Base-by-base conservation (phyloP, 148 eudicot genomes). In the Rhododendron ovatum region DNA sequence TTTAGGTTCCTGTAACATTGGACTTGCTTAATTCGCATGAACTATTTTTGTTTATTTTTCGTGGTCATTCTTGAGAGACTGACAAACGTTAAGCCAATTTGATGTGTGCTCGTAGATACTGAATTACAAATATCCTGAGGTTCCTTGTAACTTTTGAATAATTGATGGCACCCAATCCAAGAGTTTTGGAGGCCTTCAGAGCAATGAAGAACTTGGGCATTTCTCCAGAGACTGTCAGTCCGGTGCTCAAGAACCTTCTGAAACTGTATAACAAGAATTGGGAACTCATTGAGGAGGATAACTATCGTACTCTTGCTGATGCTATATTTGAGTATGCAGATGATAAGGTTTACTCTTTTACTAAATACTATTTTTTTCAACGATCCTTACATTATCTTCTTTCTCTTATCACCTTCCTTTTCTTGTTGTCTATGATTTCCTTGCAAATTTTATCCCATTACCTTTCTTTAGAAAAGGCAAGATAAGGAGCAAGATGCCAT, bases 291-390 rank as follows among this genome's bases (percentile, higher is more conserved):
- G 84, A 82, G 22, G 84, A 82, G 48, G 84, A 82, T 59, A 82
- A 63, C 53, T 63, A 59, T 53, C 73, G 75, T 9, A 24, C 75
- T 63, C 84, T 95, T 86, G 90, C 88, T 84, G 96, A 94, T 91
- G 95, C 97, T 59, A 91, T 95, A 82, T 92, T 95, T 82, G 96
- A 95, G 55, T 24, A 30, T 48, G 87, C 82, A 75, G 90, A 90
- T 17, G 89, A 88, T 28, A 51, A 91, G 93, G 93, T 93, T 86
- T 71, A 18, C 45, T 82, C 33, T 39, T 82, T 63, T 47, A 50
- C 51, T 30, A 76, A 28, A 20, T 1, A 1, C 33, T 30, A 4
- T 4, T 7, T 26, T 26, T 83, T 41, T 69, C 26, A 3, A 17
- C 18, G 14, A 41, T 67, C n/a, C 22, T 26, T 39, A 15, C 41